Evolutionary conservation across 257 asterid genomes (phyloP).

Genomic region (Solanum phureja): DNA sequence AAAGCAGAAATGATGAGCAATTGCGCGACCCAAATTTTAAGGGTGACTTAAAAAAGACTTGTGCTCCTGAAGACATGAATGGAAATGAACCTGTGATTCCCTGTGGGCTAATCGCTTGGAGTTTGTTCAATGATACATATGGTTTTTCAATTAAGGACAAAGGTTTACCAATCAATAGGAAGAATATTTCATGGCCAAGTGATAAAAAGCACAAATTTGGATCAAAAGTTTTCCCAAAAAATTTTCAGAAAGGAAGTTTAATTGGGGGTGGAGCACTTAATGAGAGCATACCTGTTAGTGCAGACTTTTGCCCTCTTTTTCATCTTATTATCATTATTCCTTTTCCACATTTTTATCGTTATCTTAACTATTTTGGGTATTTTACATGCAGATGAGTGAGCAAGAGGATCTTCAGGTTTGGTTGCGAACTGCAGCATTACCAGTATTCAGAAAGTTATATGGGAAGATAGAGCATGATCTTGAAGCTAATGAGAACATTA

Average conservation of each 20-base stretch:
- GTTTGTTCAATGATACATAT: slow-evolving; percentile 75
- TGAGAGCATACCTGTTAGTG: slow-evolving; percentile 59
- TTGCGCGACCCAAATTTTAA: slow-evolving; percentile 23
- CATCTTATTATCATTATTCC: not conserved
- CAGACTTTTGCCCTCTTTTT: not conserved
- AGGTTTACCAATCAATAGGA: slow-evolving; percentile 39
- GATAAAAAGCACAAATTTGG: slow-evolving; percentile 56
- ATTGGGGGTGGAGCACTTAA: slow-evolving; percentile 70
- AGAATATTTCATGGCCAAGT: slow-evolving; percentile 65
- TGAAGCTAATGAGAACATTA: slow-evolving; percentile 52
- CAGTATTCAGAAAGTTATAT: slow-evolving; percentile 68
- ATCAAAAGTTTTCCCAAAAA: slow-evolving; percentile 54
- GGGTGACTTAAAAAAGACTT: slow-evolving; percentile 12
- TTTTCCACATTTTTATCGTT: not conserved
- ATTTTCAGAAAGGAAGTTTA: slow-evolving; percentile 51
- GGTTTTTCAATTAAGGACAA: slow-evolving; percentile 19
- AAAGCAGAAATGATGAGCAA: slow-evolving; percentile 79
- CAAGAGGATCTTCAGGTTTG: slow-evolving; percentile 94
- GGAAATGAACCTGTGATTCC: slow-evolving; percentile 53
- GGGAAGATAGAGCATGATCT: slow-evolving; percentile 77
- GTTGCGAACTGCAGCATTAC: slow-evolving; percentile 89
- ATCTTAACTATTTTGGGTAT: not conserved
- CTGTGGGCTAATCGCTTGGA: slow-evolving; percentile 93
- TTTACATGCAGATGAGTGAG: slow-evolving; percentile 53
- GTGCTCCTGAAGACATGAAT: slow-evolving; percentile 47